A percentile compares a stretch with the other conserved stretches of the same genome.
These are phyloP conservation scores for Darksidea phi DNA, from an alignment of 495 filamentous ascomycete species.

Conservation along the genomic window DNA sequence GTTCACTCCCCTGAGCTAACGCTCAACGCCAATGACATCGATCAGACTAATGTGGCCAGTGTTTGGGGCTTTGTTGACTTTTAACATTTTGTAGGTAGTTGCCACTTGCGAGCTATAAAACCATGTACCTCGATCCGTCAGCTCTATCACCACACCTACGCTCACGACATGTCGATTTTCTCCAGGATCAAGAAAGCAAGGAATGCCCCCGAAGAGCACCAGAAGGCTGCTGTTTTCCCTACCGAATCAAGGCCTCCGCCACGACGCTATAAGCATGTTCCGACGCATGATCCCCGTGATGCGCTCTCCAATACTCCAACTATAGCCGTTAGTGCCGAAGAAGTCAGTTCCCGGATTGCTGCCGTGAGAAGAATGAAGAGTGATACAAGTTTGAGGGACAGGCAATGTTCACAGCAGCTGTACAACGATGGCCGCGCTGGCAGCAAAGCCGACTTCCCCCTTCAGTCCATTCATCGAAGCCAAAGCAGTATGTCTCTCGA, in stretches of 20 bases:
- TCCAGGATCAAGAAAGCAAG: constrained; percentile 39
- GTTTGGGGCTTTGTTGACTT: too few species aligned
- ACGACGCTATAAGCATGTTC: constrained; percentile 39
- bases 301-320: constrained; percentile 55
- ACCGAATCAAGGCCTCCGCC: constrained; percentile 15
- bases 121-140: too few species aligned
- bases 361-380: constrained; percentile 30
- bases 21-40: too few species aligned
- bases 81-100: neutral
- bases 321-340: constrained; percentile 41
- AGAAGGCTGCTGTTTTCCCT: constrained; percentile 22
- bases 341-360: constrained; percentile 22
- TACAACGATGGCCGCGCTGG: neutral
- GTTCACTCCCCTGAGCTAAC: too few species aligned
- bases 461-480: neutral
- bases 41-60: too few species aligned
- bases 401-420: constrained; percentile 3
- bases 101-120: too few species aligned
- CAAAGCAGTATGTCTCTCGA: constrained; percentile 13
- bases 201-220: constrained; percentile 37
- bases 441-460: neutral
- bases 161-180: constrained; percentile 37
- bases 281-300: constrained; percentile 45
- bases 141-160: neutral
- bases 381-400: neutral